These are phyloP conservation scores for Huntiella moniliformis DNA, from an alignment of 2,329 filamentous ascomycete species.

Conservation along the genomic window DNA sequence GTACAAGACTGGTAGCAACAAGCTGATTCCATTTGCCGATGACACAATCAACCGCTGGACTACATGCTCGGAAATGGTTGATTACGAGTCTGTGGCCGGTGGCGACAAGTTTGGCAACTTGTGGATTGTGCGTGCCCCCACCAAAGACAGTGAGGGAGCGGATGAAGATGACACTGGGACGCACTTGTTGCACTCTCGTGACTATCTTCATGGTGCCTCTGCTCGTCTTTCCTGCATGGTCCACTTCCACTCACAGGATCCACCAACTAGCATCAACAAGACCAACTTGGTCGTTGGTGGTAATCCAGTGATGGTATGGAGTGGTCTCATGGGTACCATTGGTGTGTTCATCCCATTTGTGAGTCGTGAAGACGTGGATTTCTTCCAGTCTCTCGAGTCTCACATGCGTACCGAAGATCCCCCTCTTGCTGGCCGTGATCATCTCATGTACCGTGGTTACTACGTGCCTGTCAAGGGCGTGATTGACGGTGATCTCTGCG, in stretches of 20 bases:
- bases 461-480: slow-evolving; percentile 92
- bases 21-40: slow-evolving; percentile 81
- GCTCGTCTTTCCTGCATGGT: slow-evolving; percentile 70
- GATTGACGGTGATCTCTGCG: slow-evolving; percentile 92
- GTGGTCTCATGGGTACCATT: slow-evolving; percentile 82
- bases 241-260: slow-evolving; percentile 81
- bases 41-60: slow-evolving; percentile 83
- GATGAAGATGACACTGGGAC: slow-evolving; percentile 80
- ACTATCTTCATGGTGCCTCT: slow-evolving; percentile 76
- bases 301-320: slow-evolving; percentile 81
- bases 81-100: slow-evolving; percentile 88
- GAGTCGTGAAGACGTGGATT: slow-evolving; percentile 83
- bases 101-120: slow-evolving; percentile 97
- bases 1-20: slow-evolving; percentile 83
- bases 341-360: slow-evolving; percentile 86
- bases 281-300: slow-evolving; percentile 80
- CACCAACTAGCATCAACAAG: slow-evolving; percentile 79
- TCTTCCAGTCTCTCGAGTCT: slow-evolving; percentile 87
- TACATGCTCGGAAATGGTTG: slow-evolving; percentile 78
- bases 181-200: slow-evolving; percentile 76
- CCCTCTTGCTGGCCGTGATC: slow-evolving; percentile 77
- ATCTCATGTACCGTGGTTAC: slow-evolving; percentile 88
- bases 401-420: slow-evolving; percentile 74
- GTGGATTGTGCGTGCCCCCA: slow-evolving; percentile 75
- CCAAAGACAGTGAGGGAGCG: slow-evolving; percentile 70